These are phyloP conservation scores for Pelargonium cotyledonis DNA, from an alignment of 441 rosid species.

Conservation along the genomic window DNA sequence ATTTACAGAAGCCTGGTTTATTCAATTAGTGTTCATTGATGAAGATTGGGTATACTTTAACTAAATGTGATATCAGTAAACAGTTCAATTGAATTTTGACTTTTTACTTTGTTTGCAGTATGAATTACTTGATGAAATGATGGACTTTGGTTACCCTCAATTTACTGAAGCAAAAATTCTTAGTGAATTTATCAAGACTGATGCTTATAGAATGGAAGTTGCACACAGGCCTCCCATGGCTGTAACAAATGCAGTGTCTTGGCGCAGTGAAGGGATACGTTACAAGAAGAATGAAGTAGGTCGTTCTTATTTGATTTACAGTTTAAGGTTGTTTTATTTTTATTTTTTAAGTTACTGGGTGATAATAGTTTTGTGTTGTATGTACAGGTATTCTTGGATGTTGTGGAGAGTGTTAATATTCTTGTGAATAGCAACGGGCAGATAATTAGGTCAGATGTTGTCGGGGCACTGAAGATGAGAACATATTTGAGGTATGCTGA, in stretches of 20 bases:
- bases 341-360: constrained; percentile 20
- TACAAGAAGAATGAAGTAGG: constrained; percentile 94
- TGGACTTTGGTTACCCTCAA: constrained; percentile 98
- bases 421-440: constrained; percentile 98
- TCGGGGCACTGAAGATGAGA: constrained; percentile 98
- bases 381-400: constrained; percentile 82
- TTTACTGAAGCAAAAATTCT: constrained; percentile 90
- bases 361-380: constrained; percentile 12
- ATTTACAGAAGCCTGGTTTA: neutral
- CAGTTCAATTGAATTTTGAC: neutral
- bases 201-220: constrained; percentile 97
- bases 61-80: neutral
- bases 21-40: neutral
- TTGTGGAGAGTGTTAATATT: constrained; percentile 94
- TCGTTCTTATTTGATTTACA: constrained; percentile 12
- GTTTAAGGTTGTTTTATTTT: constrained; percentile 10
- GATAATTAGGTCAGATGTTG: constrained; percentile 94
- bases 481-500: constrained; percentile 72
- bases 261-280: constrained; percentile 93
- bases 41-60: neutral
- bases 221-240: constrained; percentile 98
- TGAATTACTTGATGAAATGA: constrained; percentile 97
- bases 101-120: constrained; percentile 38
- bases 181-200: constrained; percentile 94
- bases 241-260: constrained; percentile 95